Evolutionary conservation across 2,329 filamentous ascomycete genomes (phyloP).

Genomic region (Oidium heveae): DNA sequence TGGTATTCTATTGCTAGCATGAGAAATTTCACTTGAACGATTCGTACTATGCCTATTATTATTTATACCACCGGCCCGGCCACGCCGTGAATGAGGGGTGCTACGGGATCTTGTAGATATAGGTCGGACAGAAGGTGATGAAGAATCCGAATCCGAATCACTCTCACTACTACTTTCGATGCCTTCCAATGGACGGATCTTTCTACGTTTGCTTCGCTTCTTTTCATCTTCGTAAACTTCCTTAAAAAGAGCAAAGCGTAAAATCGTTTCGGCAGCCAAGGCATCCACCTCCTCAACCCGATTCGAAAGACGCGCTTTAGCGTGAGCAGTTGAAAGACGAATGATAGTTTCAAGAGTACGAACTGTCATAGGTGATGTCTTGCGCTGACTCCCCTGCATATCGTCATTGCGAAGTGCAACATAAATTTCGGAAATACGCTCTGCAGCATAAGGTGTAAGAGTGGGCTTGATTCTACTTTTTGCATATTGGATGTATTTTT

Average conservation of each 20-base stretch:
- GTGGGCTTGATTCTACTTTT: constrained; percentile 78
- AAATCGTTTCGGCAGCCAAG: constrained; percentile 61
- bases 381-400: constrained; percentile 76
- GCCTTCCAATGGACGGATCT: constrained; percentile 31
- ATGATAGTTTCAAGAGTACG: constrained; percentile 97
- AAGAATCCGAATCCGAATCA: constrained; percentile 17
- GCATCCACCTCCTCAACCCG: constrained; percentile 79
- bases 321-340: constrained; percentile 85
- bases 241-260: constrained; percentile 91
- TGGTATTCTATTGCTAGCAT: background rate
- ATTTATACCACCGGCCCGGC: constrained; percentile 10
- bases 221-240: constrained; percentile 65
- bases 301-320: constrained; percentile 71
- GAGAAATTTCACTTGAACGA: constrained; percentile 9
- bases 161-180: constrained; percentile 36
- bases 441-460: constrained; percentile 71
- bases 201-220: constrained; percentile 51
- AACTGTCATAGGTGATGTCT: constrained; percentile 85
- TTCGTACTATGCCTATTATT: constrained; percentile 6
- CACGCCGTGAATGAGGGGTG: constrained; percentile 13
- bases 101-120: constrained; percentile 14
- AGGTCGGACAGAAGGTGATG: constrained; percentile 9
- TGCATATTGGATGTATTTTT: constrained; percentile 98
- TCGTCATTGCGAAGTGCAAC: constrained; percentile 88
- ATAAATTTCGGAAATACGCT: constrained; percentile 78